Percentiles rank a stretch among this genome's conserved stretches.
Conservation (phyloP, 2,329 filamentous ascomycete genomes). For the Macrophomina phaseolina region DNA sequence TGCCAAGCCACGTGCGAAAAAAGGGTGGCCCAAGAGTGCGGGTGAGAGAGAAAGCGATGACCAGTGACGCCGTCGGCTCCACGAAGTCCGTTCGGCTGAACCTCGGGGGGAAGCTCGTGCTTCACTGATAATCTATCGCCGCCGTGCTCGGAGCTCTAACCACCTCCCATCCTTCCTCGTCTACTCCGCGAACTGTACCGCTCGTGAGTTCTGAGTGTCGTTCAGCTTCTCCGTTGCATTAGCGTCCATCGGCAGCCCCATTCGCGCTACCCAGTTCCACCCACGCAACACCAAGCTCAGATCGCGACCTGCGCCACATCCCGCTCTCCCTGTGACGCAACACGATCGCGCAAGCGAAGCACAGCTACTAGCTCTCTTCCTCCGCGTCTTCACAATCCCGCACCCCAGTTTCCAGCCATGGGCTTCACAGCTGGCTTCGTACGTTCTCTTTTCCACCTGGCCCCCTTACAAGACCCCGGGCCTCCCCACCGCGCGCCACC, state of each 20-base stretch:
- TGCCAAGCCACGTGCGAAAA: background rate
- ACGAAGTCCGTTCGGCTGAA: slow-evolving; percentile 17
- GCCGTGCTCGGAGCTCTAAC: slow-evolving; percentile 23
- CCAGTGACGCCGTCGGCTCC: background rate
- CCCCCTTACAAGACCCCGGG: background rate
- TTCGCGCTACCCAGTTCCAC: background rate
- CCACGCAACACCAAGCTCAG: background rate
- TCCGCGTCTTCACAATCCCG: background rate
- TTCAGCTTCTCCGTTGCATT: background rate
- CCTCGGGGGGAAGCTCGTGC: slow-evolving; percentile 17
- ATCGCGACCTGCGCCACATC: slow-evolving; percentile 3
- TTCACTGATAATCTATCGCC: slow-evolving; percentile 24
- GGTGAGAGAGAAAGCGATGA: background rate
- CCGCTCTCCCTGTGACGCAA: slow-evolving; percentile 1
- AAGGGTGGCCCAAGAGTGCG: background rate
- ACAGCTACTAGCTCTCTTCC: background rate
- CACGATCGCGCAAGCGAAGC: background rate
- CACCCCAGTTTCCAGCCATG: slow-evolving; percentile 41
- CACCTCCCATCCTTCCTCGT: background rate
- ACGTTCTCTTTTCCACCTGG: slow-evolving; percentile 30
- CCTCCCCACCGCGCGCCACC: background rate
- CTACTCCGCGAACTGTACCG: background rate
- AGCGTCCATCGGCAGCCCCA: background rate
- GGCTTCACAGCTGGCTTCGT: slow-evolving; percentile 60
- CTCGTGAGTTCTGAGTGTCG: background rate